phyloP scores from a whole-genome alignment of 148 eudicot genomes.

The Beta vulgaris region DNA sequence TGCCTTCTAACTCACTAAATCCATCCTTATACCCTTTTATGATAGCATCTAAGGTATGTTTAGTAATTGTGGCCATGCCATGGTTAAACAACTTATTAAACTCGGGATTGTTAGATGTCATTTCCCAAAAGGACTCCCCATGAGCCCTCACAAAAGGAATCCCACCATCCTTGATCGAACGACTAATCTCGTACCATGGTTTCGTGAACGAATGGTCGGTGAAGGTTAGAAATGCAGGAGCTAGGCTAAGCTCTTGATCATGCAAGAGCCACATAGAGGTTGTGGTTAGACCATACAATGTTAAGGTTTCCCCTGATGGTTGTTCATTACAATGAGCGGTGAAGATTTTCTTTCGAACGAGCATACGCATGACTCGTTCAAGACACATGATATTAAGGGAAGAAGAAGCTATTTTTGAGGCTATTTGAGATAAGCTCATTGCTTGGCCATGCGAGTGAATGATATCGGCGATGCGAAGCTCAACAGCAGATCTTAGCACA shows the following conservation, averaged over 20 bases:
- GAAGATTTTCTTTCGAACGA: neutral
- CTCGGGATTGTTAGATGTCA: neutral
- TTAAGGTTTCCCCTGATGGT: neutral
- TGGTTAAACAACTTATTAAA: no score
- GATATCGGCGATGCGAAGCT: neutral
- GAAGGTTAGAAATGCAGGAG: neutral
- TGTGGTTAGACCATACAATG: neutral
- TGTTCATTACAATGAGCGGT: neutral
- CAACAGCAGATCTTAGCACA: neutral
- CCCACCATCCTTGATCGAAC: neutral
- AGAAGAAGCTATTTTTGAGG: neutral
- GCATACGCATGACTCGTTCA: neutral
- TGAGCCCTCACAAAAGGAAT: neutral
- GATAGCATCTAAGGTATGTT: neutral
- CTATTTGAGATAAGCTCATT: neutral
- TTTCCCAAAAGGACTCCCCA: neutral
- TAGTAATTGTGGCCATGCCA: neutral
- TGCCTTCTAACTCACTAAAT: neutral
- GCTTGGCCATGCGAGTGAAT: neutral
- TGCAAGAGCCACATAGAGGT: neutral
- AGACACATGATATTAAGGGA: neutral
- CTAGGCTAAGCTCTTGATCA: neutral
- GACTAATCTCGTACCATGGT: neutral
- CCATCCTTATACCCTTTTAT: neutral
- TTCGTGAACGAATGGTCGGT: neutral